Percentiles rank a stretch among this genome's conserved stretches.
Evolutionary conservation across 192 early-diverging fungal genomes (phyloP).

Genomic region (Lobosporangium transversale): DNA sequence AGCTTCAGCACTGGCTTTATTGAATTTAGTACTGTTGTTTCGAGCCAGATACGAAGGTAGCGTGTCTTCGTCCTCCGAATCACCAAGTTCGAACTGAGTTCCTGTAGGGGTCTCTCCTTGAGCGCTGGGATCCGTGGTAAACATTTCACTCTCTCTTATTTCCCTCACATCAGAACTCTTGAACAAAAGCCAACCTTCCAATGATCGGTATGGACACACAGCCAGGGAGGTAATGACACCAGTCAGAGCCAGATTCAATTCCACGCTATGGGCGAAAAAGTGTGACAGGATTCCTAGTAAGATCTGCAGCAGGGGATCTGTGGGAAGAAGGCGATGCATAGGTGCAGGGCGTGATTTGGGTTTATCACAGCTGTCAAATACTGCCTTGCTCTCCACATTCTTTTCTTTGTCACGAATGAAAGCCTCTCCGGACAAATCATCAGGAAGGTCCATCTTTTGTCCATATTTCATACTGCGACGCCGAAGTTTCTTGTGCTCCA

Average conservation of each 20-base stretch:
- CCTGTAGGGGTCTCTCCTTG: slow-evolving; percentile 2
- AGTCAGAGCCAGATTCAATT: slow-evolving; percentile 91
- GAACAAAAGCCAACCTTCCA: slow-evolving; percentile 78
- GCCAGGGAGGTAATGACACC: slow-evolving; percentile 88
- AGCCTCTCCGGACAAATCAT: slow-evolving; percentile 30
- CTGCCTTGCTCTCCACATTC: slow-evolving; percentile 34
- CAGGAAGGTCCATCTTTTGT: slow-evolving; percentile 50
- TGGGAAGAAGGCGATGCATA: slow-evolving; percentile 61
- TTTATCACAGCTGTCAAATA: slow-evolving; percentile 26
- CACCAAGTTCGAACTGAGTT: slow-evolving; percentile 27
- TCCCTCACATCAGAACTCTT: slow-evolving; percentile 55
- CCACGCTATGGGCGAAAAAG: slow-evolving; percentile 88
- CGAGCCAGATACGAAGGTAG: slow-evolving; percentile 20
- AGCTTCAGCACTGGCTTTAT: slow-evolving; percentile 38
- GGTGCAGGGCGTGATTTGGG: slow-evolving; percentile 22
- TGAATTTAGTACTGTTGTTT: slow-evolving; percentile 9
- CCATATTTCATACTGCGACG: slow-evolving; percentile 65
- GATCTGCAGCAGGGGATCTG: slow-evolving; percentile 74
- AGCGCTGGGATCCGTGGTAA: neutral
- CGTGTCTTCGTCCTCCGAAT: slow-evolving; percentile 54
- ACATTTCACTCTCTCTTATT: slow-evolving; percentile 33
- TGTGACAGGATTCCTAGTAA: slow-evolving; percentile 73
- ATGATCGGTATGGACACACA: slow-evolving; percentile 74
- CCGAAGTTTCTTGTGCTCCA: slow-evolving; percentile 51
- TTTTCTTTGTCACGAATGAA: slow-evolving; percentile 29